Percentiles rank a stretch among this genome's conserved stretches.
Evolutionary conservation across 768 basidiomycete genomes (phyloP).

Genomic region (Termitomyces sp.): DNA sequence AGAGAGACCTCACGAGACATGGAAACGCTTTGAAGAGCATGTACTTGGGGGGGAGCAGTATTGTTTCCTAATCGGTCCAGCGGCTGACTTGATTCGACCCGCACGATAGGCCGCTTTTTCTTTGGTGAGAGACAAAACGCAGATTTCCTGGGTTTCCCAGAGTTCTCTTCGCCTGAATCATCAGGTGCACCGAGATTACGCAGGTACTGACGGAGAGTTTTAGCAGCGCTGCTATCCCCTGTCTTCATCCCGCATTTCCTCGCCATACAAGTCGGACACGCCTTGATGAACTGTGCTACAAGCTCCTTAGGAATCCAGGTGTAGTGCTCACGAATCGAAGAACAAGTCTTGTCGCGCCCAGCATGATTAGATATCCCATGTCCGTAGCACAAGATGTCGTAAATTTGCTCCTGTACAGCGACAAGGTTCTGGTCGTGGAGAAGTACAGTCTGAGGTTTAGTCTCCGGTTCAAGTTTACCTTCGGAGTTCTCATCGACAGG

Average conservation of each 20-base stretch:
- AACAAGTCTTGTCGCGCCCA: constrained; percentile 75
- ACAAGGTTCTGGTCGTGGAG: constrained; percentile 70
- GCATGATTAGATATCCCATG: constrained; percentile 64
- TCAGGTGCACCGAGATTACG: neutral
- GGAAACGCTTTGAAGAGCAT: constrained; percentile 17
- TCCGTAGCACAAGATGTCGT: constrained; percentile 69
- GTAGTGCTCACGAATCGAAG: constrained; percentile 60
- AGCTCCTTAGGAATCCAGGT: constrained; percentile 86
- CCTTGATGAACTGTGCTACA: constrained; percentile 70
- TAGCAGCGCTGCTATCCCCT: neutral
- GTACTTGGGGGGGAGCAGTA: constrained; percentile 5
- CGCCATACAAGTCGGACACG: constrained; percentile 68
- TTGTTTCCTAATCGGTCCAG: constrained; percentile 7
- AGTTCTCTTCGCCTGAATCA: neutral
- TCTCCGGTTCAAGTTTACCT: neutral
- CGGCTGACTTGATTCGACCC: neutral
- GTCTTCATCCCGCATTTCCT: constrained; percentile 32
- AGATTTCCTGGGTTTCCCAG: neutral
- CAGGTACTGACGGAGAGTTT: constrained; percentile 14
- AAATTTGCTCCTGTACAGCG: constrained; percentile 73
- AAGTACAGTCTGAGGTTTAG: constrained; percentile 35
- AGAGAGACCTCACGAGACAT: constrained; percentile 44
- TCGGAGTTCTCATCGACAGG: constrained; percentile 4
- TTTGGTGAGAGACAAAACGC: neutral
- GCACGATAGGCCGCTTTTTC: neutral